Base-by-base conservation (phyloP, 495 filamentous ascomycete genomes). In the Rhypophila decipiens region DNA sequence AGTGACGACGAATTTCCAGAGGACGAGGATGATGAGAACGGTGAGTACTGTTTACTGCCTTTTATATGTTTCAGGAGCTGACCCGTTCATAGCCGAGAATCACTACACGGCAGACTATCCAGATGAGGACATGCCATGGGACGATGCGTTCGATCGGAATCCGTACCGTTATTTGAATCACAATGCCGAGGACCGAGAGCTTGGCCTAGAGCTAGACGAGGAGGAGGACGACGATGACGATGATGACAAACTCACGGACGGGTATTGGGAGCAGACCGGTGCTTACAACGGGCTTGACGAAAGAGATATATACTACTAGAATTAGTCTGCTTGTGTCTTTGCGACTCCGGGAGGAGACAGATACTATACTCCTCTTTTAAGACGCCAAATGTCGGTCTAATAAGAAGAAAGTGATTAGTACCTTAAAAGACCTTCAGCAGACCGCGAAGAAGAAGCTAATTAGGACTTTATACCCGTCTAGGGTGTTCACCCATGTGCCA, bases 11-110 rank as follows among this genome's bases (percentile, higher is more conserved):
- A 77, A 8, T 68, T 65, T 39, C 59, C 60, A 1, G 73, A 77
- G 31, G 72, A 76, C 39, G 74, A 77, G n/a, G 74, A 78, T 34
- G 74, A 79, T 36, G 73, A 77, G 44, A 77, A 78, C 47, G 74
- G 75, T 77, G 57, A 47, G 63, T 48, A 8, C 23, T 11, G 7
- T 42, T 11, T 42, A 24, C 39, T 15, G 21, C 2, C 20, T 17
- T 19, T 24, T 42, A 17, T 24, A 37, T 23, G 22, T 37, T n/a
- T 21, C 42, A 24, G 33, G 44, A 13, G 17, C 18, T 42, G 38
- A 36, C 17, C 3, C 2, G 46, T 45, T n/a, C n/a, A n/a, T 39
- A 78, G 75, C 74, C 33, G 76, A 79, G 55, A 72, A 77, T 53
- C 71, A 77, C 49, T 76, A 77, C 44, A 58, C 70, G 1, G 67